A percentile compares a stretch with the other conserved stretches of the same genome.
Evolutionary conservation across 371 early-diverging fungal species (phyloP).

Genomic region (Nematocida sp.): DNA sequence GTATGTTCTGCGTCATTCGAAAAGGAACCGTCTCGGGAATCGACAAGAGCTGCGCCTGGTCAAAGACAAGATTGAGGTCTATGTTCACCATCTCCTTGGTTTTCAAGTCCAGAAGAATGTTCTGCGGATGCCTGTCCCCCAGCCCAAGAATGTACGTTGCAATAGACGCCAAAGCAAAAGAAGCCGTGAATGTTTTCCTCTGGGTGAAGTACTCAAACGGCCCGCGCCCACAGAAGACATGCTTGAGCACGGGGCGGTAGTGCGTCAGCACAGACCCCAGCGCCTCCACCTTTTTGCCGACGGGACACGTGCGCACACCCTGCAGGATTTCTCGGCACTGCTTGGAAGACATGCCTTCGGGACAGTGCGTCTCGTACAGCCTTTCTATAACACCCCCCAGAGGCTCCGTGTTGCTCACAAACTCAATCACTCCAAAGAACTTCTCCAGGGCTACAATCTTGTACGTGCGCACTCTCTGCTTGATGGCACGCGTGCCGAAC

Average conservation of each 20-base stretch:
- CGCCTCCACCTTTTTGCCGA: constrained; percentile 5
- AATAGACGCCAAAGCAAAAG: constrained; percentile 91
- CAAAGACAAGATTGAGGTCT: constrained; percentile 96
- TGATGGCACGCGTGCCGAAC: neutral
- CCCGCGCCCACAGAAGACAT: constrained; percentile 18
- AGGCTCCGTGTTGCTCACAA: constrained; percentile 27
- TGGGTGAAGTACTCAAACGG: constrained; percentile 71
- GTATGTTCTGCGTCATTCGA: constrained; percentile 74
- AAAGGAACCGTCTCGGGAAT: constrained; percentile 94
- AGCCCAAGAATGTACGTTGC: constrained; percentile 91
- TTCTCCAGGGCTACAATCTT: constrained; percentile 43
- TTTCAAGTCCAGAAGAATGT: constrained; percentile 81
- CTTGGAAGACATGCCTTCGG: neutral
- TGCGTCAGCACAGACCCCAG: neutral
- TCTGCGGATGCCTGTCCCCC: constrained; percentile 93
- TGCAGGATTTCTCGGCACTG: constrained; percentile 17
- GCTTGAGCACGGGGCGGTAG: constrained; percentile 36
- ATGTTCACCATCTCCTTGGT: constrained; percentile 92
- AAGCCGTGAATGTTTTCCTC: constrained; percentile 74
- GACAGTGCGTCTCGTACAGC: constrained; percentile 15
- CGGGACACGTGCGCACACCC: neutral
- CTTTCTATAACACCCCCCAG: constrained; percentile 12
- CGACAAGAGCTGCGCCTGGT: constrained; percentile 67
- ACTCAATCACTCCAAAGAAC: constrained; percentile 42
- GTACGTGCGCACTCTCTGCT: constrained; percentile 34